Evolutionary conservation across 225 moss, liverwort and hornwort species (phyloP).

Genomic region (Marchantia polymorpha): DNA sequence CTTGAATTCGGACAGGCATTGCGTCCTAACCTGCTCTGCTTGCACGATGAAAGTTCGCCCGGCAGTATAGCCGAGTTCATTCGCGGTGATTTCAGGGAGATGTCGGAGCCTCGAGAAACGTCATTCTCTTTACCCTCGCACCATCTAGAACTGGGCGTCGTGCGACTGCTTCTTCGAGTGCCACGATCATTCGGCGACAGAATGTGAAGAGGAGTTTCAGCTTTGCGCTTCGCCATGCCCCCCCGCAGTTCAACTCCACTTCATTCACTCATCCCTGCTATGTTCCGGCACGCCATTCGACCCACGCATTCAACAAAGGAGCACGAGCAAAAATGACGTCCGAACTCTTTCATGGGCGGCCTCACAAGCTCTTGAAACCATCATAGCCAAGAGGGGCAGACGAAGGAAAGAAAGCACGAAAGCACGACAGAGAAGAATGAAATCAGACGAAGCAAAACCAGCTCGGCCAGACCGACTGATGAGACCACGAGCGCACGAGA

Average conservation of each 20-base stretch:
- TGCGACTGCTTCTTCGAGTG: not conserved
- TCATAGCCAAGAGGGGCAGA: not conserved
- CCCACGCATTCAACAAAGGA: no score
- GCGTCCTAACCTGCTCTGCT: not conserved
- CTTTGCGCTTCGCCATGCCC: conserved; percentile 1
- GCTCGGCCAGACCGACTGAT: no score
- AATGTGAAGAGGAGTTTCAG: not conserved
- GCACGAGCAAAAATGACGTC: no score
- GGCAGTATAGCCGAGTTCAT: not conserved
- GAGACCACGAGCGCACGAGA: no score
- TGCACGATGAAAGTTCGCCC: not conserved
- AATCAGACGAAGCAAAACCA: no score
- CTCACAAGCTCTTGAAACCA: not conserved
- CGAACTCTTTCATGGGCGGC: not conserved
- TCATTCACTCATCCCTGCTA: not conserved
- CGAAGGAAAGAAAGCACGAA: not conserved
- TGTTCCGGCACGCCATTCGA: not conserved
- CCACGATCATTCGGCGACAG: not conserved
- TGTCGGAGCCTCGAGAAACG: not conserved
- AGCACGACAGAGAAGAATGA: not conserved
- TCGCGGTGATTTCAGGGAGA: not conserved
- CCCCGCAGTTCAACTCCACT: not conserved
- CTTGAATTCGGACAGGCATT: not conserved
- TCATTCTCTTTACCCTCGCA: not conserved
- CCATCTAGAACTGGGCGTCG: not conserved